phyloP scores from a whole-genome alignment of 2,329 filamentous ascomycete genomes.

The Pseudocercospora eumusae region DNA sequence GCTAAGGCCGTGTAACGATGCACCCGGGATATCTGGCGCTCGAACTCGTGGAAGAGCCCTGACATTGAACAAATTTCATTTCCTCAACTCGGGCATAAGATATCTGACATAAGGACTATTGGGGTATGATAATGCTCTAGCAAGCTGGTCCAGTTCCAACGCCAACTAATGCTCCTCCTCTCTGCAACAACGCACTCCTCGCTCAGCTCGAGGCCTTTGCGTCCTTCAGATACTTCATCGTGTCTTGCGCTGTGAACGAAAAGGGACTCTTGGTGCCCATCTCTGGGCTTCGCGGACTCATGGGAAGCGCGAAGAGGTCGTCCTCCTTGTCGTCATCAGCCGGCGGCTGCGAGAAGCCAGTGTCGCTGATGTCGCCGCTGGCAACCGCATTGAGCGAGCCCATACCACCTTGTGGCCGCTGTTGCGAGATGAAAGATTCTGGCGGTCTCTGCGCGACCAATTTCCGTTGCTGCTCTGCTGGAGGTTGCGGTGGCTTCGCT shows the following conservation, averaged over 20 bases:
- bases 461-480: conserved; percentile 24
- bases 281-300: conserved; percentile 83
- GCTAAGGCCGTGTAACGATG: not conserved
- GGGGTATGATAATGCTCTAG: conserved; percentile 7
- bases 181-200: not conserved
- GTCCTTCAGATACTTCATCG: conserved; percentile 36
- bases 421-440: conserved; percentile 43
- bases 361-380: conserved; percentile 35
- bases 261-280: conserved; percentile 79
- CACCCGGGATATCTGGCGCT: too few relatives aligned
- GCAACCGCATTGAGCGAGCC: conserved; percentile 50
- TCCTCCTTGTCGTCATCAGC: conserved; percentile 64
- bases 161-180: not conserved
- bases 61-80: not conserved
- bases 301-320: conserved; percentile 81
- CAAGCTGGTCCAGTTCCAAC: not conserved
- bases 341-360: conserved; percentile 23
- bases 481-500: conserved; percentile 45
- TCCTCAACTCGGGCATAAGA: not conserved
- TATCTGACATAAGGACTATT: conserved; percentile 7
- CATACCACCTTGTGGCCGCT: conserved; percentile 42
- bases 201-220: not conserved
- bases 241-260: conserved; percentile 54
- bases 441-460: conserved; percentile 36
- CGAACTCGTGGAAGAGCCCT: not conserved